Evolutionary conservation across 2,329 filamentous ascomycete species (phyloP).

Genomic region (Aaosphaeria pasadenensis): DNA sequence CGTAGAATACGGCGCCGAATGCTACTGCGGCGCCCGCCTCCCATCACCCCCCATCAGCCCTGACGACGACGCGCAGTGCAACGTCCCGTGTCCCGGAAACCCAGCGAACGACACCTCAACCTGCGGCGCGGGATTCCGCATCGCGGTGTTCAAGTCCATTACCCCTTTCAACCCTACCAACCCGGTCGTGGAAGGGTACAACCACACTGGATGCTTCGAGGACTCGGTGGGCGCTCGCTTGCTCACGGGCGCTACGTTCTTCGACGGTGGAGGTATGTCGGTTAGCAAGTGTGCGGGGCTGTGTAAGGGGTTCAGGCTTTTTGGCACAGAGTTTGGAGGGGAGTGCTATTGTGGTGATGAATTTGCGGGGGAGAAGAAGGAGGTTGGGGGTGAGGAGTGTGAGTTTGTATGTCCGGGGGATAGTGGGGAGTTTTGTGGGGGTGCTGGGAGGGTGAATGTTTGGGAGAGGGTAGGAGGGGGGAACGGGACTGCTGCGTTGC

Average conservation of each 20-base stretch:
- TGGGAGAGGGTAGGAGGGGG: neutral
- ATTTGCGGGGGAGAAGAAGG: constrained; percentile 3
- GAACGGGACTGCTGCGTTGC: too few relatives aligned
- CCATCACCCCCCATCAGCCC: constrained; percentile 8
- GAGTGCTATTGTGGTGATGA: constrained; percentile 17
- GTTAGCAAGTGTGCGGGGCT: constrained; percentile 6
- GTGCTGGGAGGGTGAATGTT: constrained; percentile 12
- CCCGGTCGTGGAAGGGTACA: constrained; percentile 11
- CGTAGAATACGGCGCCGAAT: constrained; percentile 22
- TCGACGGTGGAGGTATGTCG: constrained; percentile 4
- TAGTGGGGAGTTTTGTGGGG: constrained; percentile 15
- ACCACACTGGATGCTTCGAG: constrained; percentile 19
- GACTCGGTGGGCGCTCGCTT: constrained; percentile 14
- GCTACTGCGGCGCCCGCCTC: constrained; percentile 39
- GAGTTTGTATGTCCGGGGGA: constrained; percentile 13
- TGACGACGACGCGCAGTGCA: constrained; percentile 12
- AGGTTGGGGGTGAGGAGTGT: constrained; percentile 15
- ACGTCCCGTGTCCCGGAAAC: constrained; percentile 15
- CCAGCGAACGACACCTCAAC: neutral
- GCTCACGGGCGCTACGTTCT: constrained; percentile 3
- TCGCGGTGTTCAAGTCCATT: constrained; percentile 16
- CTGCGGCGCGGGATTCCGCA: constrained; percentile 16
- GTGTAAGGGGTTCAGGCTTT: constrained; percentile 6
- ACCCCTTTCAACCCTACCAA: constrained; percentile 8
- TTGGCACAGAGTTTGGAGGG: constrained; percentile 10